phyloP scores from a whole-genome alignment of 768 basidiomycete species.

The Dentipellis sp. region DNA sequence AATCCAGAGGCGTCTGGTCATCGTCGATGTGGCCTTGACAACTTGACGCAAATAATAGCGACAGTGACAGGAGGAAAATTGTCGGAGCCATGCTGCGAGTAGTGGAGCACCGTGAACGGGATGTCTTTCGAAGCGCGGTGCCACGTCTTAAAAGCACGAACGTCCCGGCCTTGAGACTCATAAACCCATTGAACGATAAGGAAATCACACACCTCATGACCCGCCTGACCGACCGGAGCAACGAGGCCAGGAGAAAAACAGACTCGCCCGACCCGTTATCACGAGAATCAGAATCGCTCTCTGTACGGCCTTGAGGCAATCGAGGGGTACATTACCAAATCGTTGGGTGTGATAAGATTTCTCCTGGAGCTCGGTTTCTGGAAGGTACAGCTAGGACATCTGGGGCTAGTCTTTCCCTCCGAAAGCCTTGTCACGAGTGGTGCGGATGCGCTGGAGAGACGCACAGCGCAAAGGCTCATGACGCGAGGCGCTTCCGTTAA shows the following conservation, averaged over 20 bases:
- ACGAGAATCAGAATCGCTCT: background rate
- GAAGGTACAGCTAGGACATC: background rate
- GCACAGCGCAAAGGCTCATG: background rate
- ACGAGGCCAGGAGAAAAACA: background rate
- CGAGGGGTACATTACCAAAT: background rate
- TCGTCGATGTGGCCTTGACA: conserved; percentile 30
- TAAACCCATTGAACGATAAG: background rate
- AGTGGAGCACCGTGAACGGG: background rate
- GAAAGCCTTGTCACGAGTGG: background rate
- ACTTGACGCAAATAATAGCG: conserved; percentile 6
- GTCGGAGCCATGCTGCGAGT: too few relatives aligned
- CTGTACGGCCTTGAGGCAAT: background rate
- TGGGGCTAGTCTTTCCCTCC: background rate
- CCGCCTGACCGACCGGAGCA: background rate
- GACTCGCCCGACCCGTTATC: background rate
- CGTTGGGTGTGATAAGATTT: background rate
- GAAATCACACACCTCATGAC: background rate
- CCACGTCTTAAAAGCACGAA: background rate
- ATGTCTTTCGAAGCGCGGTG: background rate
- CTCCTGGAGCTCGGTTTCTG: background rate
- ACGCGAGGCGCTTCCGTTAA: background rate
- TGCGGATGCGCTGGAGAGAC: background rate
- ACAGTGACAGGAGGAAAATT: background rate
- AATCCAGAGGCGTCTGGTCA: conserved; percentile 56
- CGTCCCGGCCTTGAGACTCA: background rate